Evolutionary conservation across 768 basidiomycete species (phyloP), one percentile per base, ranked within the genome.

Genomic region (Amanita brunnescens): DNA sequence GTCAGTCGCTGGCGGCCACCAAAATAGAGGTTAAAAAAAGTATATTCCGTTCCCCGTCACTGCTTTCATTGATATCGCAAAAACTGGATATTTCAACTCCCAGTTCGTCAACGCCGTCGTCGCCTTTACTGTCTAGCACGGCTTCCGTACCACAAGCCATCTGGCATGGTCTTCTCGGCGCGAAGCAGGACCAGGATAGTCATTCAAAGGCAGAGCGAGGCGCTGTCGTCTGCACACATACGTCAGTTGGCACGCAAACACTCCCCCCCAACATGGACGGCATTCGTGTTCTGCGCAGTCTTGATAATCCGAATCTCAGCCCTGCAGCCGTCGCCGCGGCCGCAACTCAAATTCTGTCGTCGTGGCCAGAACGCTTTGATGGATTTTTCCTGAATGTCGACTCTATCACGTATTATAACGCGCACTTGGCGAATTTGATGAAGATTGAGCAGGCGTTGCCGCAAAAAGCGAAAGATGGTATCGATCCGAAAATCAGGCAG

Each of bases 321-420:
- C 8, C 67, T 21, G 47, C 47, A 23, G 47, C 37, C 2, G 37
- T 49, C 23, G 47, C 47, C 3, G 57, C 53, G 7, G 54, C 47
- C 30, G 53, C 44, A 14, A 21, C 58, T 6, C 30, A 48, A 9
- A 38, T 54, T 1, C 41, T 48, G 6, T 30, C 54, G 2, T 53
- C 57, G n/a, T 74, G 70, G 72, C 61, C 69, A 0, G 67, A 67
- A 29, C 71, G 70, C 71, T 55, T 73, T 16, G 71, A 73, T 18
- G 55, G 54, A n/a, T 67, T 64, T 50, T 63, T 66, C 32, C 60
- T 63, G n/a, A 65, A 59, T 14, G 58, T 65, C 4, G 68, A 69
- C 32, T 64, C 67, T 0, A 53, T 69, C 4, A 64, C 67, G n/a
- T 49, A 49, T 23, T 70, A 69, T 56, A 67, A 64, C 29, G 54